phyloP scores from a whole-genome alignment of 352 stramenopile genomes.

The Globisporangium ultimum region DNA sequence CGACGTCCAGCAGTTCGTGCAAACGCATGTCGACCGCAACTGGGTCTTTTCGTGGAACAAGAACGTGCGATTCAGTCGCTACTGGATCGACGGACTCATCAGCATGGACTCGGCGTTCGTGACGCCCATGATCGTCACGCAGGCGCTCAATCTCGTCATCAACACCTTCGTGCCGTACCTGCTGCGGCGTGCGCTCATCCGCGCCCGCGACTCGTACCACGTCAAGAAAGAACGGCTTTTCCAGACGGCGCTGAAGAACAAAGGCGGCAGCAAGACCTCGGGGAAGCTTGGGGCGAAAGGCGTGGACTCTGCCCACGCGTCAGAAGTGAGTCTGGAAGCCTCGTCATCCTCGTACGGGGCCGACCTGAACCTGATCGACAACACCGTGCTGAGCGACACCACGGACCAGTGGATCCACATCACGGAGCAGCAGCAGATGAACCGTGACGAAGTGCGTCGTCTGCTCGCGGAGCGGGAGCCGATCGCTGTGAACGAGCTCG shows the following conservation, averaged over 20 bases:
- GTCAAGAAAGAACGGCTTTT: constrained; percentile 45
- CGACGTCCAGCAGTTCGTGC: constrained; percentile 40
- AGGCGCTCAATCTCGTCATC: constrained; percentile 63
- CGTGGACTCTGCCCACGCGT: background rate
- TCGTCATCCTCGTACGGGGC: background rate
- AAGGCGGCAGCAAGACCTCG: constrained; percentile 7
- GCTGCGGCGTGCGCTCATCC: constrained; percentile 41
- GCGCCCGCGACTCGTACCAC: constrained; percentile 48
- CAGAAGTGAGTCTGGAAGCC: constrained; percentile 13
- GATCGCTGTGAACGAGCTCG: constrained; percentile 31
- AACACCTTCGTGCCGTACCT: constrained; percentile 64
- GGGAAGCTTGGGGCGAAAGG: background rate
- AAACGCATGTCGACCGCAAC: constrained; percentile 32
- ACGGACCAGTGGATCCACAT: constrained; percentile 27
- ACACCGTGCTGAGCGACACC: constrained; percentile 16
- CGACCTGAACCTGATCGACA: background rate
- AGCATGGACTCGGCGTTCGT: constrained; percentile 64
- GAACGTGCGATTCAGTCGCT: constrained; percentile 46
- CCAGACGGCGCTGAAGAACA: constrained; percentile 17
- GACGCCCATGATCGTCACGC: constrained; percentile 67
- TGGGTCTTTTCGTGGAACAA: constrained; percentile 34
- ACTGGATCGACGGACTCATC: constrained; percentile 58
- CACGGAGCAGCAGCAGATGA: constrained; percentile 25
- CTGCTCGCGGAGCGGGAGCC: constrained; percentile 39
- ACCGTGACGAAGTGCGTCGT: constrained; percentile 27